phyloP scores from a whole-genome alignment of 2,329 filamentous ascomycete species.

The Trichoderma lentiforme region DNA sequence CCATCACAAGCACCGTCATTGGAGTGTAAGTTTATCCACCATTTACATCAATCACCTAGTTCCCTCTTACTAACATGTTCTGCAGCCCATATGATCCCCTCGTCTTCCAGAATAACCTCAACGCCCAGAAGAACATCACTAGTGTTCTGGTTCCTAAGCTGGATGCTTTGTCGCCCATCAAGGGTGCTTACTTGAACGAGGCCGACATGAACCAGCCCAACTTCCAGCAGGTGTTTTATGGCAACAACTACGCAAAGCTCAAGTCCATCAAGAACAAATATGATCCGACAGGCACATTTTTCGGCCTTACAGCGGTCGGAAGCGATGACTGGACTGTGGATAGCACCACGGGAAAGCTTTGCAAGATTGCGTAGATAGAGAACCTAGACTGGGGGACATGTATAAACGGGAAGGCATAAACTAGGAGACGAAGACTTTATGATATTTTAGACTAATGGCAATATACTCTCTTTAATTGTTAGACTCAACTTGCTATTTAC shows the following conservation, averaged over 20 bases:
- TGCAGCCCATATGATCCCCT: background rate
- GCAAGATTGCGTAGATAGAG: background rate
- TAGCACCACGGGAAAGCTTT: background rate
- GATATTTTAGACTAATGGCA: background rate
- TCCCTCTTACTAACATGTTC: background rate
- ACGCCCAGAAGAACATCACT: background rate
- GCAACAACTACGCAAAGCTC: constrained; percentile 39
- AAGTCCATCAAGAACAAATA: constrained; percentile 45
- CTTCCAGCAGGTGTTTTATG: constrained; percentile 42
- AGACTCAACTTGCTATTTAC: background rate
- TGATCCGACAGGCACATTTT: constrained; percentile 43
- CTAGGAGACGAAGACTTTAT: background rate
- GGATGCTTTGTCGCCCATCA: background rate
- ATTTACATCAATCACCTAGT: background rate
- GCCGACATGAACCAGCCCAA: constrained; percentile 40
- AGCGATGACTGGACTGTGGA: constrained; percentile 34
- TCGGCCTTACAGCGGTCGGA: constrained; percentile 44
- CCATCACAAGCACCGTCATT: background rate
- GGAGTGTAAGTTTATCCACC: background rate
- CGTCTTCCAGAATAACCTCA: background rate
- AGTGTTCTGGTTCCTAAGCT: background rate
- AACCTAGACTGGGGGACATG: background rate
- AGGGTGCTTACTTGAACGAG: constrained; percentile 42
- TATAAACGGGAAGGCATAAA: background rate
- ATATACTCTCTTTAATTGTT: background rate